Base-by-base conservation (phyloP, 1,139 yeast genomes). In the Blastobotrys arbuscula region DNA sequence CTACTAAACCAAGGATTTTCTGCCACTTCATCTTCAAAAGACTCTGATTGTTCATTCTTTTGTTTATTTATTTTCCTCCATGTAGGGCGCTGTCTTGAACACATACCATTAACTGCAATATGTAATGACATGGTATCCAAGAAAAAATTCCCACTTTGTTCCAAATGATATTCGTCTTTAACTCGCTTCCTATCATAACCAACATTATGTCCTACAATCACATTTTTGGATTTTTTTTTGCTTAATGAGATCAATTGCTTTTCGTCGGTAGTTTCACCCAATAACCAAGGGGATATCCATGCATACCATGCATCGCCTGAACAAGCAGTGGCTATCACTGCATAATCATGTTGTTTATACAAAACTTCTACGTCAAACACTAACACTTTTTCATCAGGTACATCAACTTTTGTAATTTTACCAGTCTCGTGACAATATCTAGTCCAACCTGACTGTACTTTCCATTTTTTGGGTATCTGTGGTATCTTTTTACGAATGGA, bases 71-170 rank as follows among this genome's bases (percentile, higher is more conserved):
- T 54, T 80, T 80, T 81, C 60, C 79, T 69, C 89, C 94, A 94
- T 21, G 76, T 73, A 0, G 90, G 84, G 53, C 97, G 70, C 62
- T 94, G 98, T 56, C 88, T 81, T 1, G 97, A 86, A 62, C 97
- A 87, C 76, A 94, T 84, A 0, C 99, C 99, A 46, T 86, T 82
- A 1, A 82, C 81, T 0, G 97, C 95, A 35, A 90, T 82, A 67
- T 94, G 98, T 21, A 94, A 70, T 0, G 97, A 83, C 92, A 92
- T 85, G 1, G 96, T 92, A 65, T 94, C 99, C 50, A 94, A 57
- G 60, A 73, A 94, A 65, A 88, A 89, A 1, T 86, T 85, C 58
- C 82, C 79, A 0, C 95, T 74, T 44, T 74, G 77, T 36, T 72
- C 66, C 35, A 92, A 63, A 58, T 77, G 74, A 67, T 94, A 94